Evolutionary conservation across 306 rosid genomes (phyloP).

Genomic region (Spatholobus suberectus): DNA sequence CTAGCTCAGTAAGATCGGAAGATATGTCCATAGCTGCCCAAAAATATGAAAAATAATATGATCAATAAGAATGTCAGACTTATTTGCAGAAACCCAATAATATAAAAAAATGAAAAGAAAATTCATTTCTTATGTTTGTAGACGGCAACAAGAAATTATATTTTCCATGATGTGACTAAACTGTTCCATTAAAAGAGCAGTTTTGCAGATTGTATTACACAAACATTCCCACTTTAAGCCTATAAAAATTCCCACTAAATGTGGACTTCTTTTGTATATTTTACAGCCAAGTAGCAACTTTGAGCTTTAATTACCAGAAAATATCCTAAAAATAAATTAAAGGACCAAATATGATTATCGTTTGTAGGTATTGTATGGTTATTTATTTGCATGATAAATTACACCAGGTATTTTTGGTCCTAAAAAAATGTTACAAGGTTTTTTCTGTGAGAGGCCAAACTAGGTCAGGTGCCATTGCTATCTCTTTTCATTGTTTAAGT

Average conservation of each 20-base stretch:
- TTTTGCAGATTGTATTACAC: not conserved
- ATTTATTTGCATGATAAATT: conserved; percentile 2
- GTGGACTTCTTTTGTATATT: not conserved
- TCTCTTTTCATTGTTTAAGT: conserved; percentile 26
- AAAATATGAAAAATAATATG: conserved; percentile 31
- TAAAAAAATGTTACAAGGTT: conserved; percentile 9
- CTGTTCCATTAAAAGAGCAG: conserved; percentile 18
- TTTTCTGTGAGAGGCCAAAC: not conserved
- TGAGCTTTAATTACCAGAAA: conserved; percentile 4
- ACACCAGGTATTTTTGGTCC: conserved; percentile 10
- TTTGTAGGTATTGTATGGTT: not conserved
- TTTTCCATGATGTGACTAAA: conserved; percentile 21
- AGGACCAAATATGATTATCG: not conserved
- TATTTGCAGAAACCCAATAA: conserved; percentile 15
- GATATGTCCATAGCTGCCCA: conserved; percentile 89
- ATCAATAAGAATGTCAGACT: conserved; percentile 16
- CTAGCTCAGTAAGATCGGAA: conserved; percentile 95
- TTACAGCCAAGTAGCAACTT: conserved; percentile 10
- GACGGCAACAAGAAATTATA: conserved; percentile 9
- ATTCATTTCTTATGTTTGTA: conserved; percentile 19
- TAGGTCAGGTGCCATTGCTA: not conserved
- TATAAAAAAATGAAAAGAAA: not conserved
- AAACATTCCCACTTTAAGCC: conserved; percentile 21
- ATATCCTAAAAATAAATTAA: not conserved
- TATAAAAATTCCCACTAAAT: not conserved